phyloP scores from a whole-genome alignment of 1,284 basidiomycete genomes.

The Anthracocystis setariae region DNA sequence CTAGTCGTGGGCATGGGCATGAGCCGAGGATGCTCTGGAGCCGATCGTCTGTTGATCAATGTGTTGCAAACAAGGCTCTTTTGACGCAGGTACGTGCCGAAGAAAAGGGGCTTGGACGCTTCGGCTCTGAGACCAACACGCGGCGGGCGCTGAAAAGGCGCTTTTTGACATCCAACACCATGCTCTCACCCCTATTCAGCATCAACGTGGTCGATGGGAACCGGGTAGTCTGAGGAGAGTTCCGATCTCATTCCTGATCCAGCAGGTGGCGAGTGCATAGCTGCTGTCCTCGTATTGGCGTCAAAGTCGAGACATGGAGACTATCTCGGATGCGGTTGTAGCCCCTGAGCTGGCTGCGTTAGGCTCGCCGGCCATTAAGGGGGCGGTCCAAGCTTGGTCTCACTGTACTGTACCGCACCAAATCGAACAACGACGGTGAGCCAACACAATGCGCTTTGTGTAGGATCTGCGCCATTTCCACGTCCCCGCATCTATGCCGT shows the following conservation, averaged over 20 bases:
- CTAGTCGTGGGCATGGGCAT: too few species aligned
- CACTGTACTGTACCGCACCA: too few species aligned
- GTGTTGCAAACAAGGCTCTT: not conserved
- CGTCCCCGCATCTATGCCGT: too few species aligned
- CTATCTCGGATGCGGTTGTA: slow-evolving; percentile 1
- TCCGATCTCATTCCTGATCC: too few species aligned
- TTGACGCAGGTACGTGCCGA: not conserved
- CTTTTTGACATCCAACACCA: slow-evolving; percentile 4
- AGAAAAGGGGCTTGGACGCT: slow-evolving; percentile 10
- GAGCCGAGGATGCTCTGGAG: too few species aligned
- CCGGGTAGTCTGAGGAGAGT: too few species aligned
- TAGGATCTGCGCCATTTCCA: not conserved
- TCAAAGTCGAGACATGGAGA: not conserved
- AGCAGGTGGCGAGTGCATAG: too few species aligned
- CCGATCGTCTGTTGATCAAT: too few species aligned
- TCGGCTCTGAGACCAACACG: slow-evolving; percentile 13
- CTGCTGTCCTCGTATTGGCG: too few species aligned
- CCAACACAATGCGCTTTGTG: slow-evolving; percentile 8
- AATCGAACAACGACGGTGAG: too few species aligned
- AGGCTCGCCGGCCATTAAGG: slow-evolving; percentile 19
- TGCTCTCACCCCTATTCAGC: not conserved
- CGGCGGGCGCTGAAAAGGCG: slow-evolving; percentile 8
- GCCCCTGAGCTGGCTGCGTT: slow-evolving; percentile 36
- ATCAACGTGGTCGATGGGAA: not conserved
- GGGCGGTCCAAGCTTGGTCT: slow-evolving; percentile 13